These are phyloP conservation scores for Epichloe coenophiala DNA, from an alignment of 2,329 filamentous ascomycete species.

Conservation along the genomic window DNA sequence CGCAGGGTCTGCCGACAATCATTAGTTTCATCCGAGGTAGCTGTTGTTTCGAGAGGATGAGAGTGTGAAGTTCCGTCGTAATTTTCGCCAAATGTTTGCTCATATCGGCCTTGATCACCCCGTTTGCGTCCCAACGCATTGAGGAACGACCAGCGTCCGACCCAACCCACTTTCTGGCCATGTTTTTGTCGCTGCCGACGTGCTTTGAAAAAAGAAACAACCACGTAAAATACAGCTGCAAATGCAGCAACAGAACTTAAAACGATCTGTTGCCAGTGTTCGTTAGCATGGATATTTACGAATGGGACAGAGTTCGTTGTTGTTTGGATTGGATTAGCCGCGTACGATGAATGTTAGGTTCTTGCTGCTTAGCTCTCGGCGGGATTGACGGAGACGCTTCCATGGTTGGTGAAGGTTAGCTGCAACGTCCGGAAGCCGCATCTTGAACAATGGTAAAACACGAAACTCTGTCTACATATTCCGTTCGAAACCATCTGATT, in stretches of 20 bases:
- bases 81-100: conserved; percentile 19
- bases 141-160: not conserved
- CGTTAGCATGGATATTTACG: not conserved
- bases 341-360: conserved; percentile 8
- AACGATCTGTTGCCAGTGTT: not conserved
- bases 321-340: not conserved
- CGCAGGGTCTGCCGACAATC: not conserved
- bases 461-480: not conserved
- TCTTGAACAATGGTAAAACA: not conserved
- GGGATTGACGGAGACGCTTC: not conserved
- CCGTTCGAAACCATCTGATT: not conserved
- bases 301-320: not conserved
- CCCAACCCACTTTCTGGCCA: not conserved
- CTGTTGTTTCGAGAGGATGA: conserved; percentile 13
- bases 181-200: not conserved
- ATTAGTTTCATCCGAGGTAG: conserved; percentile 4
- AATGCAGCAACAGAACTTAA: not conserved
- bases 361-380: conserved; percentile 3
- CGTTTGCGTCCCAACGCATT: conserved; percentile 7
- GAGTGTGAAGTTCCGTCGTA: conserved; percentile 10
- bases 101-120: conserved; percentile 13
- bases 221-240: not conserved
- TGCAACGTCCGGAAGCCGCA: not conserved
- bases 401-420: not conserved
- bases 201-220: not conserved